Conservation (phyloP, 148 eudicot genomes). For the Rhododendron griersonianum region DNA sequence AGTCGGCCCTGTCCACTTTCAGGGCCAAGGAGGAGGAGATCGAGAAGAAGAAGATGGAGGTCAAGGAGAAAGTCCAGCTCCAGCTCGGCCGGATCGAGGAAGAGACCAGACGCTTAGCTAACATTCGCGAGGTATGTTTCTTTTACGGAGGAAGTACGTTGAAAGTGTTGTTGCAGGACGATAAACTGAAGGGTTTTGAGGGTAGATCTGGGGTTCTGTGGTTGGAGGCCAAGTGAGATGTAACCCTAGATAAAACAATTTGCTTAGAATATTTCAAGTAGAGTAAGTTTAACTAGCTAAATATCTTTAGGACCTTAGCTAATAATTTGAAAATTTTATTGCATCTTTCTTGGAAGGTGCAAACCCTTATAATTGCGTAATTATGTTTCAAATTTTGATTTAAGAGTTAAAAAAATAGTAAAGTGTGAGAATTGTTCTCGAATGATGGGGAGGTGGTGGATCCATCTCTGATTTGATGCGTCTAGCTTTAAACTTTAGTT, state of each 20-base stretch:
- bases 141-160: not conserved
- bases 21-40: constrained; percentile 88
- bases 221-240: not conserved
- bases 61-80: constrained; percentile 69
- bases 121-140: constrained; percentile 64
- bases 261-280: not conserved
- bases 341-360: not conserved
- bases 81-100: constrained; percentile 86
- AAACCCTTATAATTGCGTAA: not conserved
- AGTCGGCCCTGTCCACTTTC: constrained; percentile 56
- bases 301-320: not conserved
- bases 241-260: not conserved
- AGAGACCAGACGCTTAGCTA: constrained; percentile 72
- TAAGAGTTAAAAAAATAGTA: not conserved
- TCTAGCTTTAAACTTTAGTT: not conserved
- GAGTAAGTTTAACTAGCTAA: not conserved
- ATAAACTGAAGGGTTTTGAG: not conserved
- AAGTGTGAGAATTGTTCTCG: not conserved
- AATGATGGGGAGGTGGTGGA: not conserved
- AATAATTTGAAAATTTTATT: not conserved
- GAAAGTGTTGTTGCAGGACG: not conserved
- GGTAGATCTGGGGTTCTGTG: not conserved
- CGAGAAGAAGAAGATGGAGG: constrained; percentile 85
- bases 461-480: not conserved
- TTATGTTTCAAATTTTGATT: not conserved